phyloP scores from a whole-genome alignment of 192 early-diverging fungal species.

The Dissophora ornata region DNA sequence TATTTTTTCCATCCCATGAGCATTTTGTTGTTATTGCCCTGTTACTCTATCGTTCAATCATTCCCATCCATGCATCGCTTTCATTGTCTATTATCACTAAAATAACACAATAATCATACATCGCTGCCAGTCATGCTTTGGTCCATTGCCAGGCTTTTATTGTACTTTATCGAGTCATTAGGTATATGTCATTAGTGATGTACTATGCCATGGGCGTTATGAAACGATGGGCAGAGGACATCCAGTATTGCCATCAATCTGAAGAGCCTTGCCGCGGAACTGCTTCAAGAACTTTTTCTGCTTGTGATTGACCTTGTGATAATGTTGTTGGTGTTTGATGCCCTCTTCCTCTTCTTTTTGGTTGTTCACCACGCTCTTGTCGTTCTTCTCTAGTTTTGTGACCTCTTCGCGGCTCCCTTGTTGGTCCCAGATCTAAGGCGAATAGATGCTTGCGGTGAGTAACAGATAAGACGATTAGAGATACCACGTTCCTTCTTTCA shows the following conservation, averaged over 20 bases:
- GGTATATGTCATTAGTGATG: no score
- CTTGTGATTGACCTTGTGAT: conserved; percentile 4
- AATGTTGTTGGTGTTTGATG: background rate
- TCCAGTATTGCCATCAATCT: conserved; percentile 17
- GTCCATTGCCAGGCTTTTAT: no score
- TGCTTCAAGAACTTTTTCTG: conserved; percentile 19
- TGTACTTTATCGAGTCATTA: no score
- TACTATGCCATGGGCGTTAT: no score
- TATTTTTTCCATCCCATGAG: background rate
- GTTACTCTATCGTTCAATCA: no score
- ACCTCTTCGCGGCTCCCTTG: conserved; percentile 8
- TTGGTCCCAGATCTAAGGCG: conserved; percentile 35
- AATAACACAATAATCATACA: no score
- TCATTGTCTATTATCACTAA: background rate
- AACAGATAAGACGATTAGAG: background rate
- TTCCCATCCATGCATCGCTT: background rate
- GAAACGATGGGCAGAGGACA: conserved; percentile 13
- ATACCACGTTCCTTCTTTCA: no score
- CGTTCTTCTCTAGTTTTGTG: background rate
- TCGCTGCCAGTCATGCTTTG: no score
- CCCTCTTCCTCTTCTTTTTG: background rate
- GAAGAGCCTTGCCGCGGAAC: conserved; percentile 22
- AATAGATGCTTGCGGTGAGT: background rate
- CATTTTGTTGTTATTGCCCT: background rate
- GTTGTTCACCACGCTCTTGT: background rate